Evolutionary conservation across 1,139 yeast genomes (phyloP).

Genomic region (Taiozyma sp.): DNA sequence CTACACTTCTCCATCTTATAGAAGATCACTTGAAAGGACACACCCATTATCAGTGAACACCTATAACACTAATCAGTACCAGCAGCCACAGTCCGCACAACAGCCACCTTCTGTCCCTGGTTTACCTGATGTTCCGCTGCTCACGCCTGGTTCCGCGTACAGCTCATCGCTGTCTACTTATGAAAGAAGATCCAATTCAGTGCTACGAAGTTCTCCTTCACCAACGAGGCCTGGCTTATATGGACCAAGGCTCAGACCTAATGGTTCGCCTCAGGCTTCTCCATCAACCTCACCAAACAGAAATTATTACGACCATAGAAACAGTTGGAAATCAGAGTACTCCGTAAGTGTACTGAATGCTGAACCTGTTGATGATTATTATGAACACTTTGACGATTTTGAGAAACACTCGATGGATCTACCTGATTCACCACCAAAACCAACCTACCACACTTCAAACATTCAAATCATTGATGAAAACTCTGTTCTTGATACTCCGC

Average conservation of each 20-base stretch:
- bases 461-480: slow-evolving; percentile 8
- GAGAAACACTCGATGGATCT: not conserved
- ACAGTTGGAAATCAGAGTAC: slow-evolving; percentile 23
- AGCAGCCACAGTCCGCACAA: slow-evolving; percentile 6
- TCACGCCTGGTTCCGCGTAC: slow-evolving; percentile 10
- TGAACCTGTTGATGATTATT: slow-evolving; percentile 1
- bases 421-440: slow-evolving; percentile 2
- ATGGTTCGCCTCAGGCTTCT: slow-evolving; percentile 9
- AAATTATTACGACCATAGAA: slow-evolving; percentile 22
- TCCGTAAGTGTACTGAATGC: slow-evolving; percentile 16
- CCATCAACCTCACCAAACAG: slow-evolving; percentile 22
- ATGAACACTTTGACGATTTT: slow-evolving; percentile 1
- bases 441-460: not conserved
- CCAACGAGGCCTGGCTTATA: slow-evolving; percentile 12
- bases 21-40: slow-evolving; percentile 8
- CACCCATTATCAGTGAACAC: slow-evolving; percentile 6
- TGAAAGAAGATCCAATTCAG: slow-evolving; percentile 1
- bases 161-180: not conserved
- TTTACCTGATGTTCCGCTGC: slow-evolving; percentile 21
- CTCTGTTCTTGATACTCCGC: not conserved
- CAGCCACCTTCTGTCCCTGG: slow-evolving; percentile 16
- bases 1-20: slow-evolving; percentile 2
- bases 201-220: slow-evolving; percentile 14
- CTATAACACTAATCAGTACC: not conserved
- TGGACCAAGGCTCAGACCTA: slow-evolving; percentile 19